Percentiles rank a stretch among this genome's conserved stretches.
Evolutionary conservation across 75 land plant species (phyloP).

Genomic region (Cunninghamia lanceolata): DNA sequence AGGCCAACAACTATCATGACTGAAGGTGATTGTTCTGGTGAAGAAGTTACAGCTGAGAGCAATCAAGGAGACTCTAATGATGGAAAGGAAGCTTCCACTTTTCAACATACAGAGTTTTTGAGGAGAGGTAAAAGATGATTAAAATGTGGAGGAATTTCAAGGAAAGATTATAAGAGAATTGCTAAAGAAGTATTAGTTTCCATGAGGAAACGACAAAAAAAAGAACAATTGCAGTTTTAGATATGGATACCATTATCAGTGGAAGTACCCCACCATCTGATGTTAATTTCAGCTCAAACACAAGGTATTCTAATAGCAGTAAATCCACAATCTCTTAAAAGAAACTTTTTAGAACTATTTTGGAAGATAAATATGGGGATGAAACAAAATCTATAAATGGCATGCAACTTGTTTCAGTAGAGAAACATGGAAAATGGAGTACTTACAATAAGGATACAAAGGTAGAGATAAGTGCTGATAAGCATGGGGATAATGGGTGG

Average conservation of each 20-base stretch:
- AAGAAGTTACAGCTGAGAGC: conserved; percentile 3
- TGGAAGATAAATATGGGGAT: background rate
- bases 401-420: background rate
- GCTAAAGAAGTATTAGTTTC: too few species aligned
- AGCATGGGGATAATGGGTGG: too few species aligned
- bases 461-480: too few species aligned
- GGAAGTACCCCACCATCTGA: conserved; percentile 1
- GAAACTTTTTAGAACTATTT: background rate
- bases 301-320: background rate
- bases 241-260: conserved; percentile 7
- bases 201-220: conserved; percentile 20
- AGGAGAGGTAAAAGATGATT: conserved; percentile 13
- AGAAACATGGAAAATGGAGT: too few species aligned
- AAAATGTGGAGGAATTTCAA: conserved; percentile 2
- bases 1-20: background rate
- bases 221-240: conserved; percentile 9
- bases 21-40: conserved; percentile 4
- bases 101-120: background rate
- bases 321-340: background rate
- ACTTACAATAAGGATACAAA: too few species aligned
- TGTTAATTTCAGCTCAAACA: conserved; percentile 6
- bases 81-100: background rate
- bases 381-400: conserved; percentile 7
- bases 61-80: background rate
- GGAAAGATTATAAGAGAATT: conserved; percentile 14